Evolutionary conservation across 2,329 filamentous ascomycete genomes (phyloP), one percentile per base, ranked within the genome.

Genomic region (Talaromyces piceae): DNA sequence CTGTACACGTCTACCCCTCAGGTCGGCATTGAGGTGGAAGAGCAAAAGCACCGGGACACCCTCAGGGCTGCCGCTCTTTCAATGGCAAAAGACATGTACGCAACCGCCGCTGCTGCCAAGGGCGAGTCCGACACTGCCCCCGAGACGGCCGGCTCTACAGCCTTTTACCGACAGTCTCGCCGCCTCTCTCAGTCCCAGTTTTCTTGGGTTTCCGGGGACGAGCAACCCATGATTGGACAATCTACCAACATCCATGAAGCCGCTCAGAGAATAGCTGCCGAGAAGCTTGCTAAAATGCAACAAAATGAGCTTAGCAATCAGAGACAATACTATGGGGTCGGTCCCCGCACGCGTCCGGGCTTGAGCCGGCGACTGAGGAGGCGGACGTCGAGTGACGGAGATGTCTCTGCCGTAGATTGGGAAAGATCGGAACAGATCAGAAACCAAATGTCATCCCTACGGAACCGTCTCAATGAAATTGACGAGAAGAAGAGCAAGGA

Each of bases 81-180:
- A 9, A 95, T 96, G 89, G 90, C 91, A 5, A 87, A 85, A 68
- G 82, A 86, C 59, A 91, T 95, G 83, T 95, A 90, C 63, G 80
- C 75, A 9, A 74, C 79, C 8, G 9, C 41, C 1, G 78, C 82
- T 5, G 73, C 76, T 54, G 69, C 73, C 1, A 63, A 59, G 13
- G 61, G 60, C 4, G 58, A 58, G 13, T 37, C 55, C 4, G 55
- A 53, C n/a, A n/a, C n/a, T 33, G 25, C 27, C 20, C 26, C 54
- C 23, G 39, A 45, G 45, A 28, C 59, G 12, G 63, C 65, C 4
- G 13, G 65, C 26, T 54, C 56, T 25, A 63, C 59, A 8, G 63
- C 67, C 26, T 64, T 70, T 25, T 65, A 61, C 41, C 64, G 64
- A n/a, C 63, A 65, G 33, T 63, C 58, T 25, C 69, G 66, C 18